phyloP scores from a whole-genome alignment of 768 basidiomycete genomes.

The Strobilomyces dryophilus region DNA sequence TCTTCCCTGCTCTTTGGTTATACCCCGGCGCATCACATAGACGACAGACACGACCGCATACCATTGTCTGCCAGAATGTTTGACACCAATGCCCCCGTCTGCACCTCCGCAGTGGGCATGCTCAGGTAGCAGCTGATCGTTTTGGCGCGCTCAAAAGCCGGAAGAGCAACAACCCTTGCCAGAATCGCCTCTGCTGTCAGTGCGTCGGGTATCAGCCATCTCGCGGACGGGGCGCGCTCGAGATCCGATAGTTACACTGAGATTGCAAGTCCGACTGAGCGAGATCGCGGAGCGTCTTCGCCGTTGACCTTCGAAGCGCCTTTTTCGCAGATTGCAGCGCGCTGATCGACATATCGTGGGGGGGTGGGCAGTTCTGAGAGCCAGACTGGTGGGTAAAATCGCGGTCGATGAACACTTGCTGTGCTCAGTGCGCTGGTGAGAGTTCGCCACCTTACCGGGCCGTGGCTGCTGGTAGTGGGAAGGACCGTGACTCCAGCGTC shows the following conservation, averaged over 20 bases:
- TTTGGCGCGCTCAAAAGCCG: constrained; percentile 46
- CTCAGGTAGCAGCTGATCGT: constrained; percentile 73
- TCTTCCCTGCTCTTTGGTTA: constrained; percentile 46
- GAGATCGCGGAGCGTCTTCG: constrained; percentile 42
- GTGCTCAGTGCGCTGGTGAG: too few relatives aligned
- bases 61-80: constrained; percentile 50
- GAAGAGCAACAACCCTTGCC: constrained; percentile 43
- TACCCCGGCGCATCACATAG: background rate
- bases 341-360: constrained; percentile 26
- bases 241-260: constrained; percentile 47
- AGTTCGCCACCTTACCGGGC: too few relatives aligned
- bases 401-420: background rate
- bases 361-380: background rate
- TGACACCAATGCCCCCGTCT: constrained; percentile 50
- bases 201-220: background rate
- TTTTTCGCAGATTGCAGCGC: constrained; percentile 43
- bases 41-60: constrained; percentile 26
- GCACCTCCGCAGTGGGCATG: constrained; percentile 70
- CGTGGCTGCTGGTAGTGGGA: too few relatives aligned
- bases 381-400: background rate
- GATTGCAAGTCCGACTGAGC: constrained; percentile 42
- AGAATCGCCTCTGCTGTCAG: constrained; percentile 35
- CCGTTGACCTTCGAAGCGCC: constrained; percentile 49
- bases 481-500: background rate
- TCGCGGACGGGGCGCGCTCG: background rate